Conservation (phyloP, 164 flowering plant genomes). For the Umbilicus rupestris region DNA sequence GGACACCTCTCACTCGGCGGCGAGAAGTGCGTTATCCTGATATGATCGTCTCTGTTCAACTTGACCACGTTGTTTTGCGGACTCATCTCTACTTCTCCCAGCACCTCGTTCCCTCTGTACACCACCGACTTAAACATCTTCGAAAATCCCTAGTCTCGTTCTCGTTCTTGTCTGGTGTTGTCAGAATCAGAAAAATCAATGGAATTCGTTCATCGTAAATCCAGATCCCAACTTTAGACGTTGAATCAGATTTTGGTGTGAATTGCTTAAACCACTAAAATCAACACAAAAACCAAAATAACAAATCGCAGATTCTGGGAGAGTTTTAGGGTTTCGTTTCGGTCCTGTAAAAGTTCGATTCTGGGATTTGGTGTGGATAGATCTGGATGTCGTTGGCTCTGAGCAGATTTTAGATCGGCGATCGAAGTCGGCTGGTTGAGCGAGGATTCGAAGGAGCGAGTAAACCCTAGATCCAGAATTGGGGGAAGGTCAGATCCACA, state of each 20-base stretch:
- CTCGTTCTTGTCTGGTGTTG: too few species aligned
- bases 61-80: constrained; percentile 23
- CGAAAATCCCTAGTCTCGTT: not conserved
- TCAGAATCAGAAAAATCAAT: not conserved
- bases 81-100: constrained; percentile 80
- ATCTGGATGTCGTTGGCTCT: not conserved
- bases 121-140: constrained; percentile 57
- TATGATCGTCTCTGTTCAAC: constrained; percentile 34
- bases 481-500: not conserved
- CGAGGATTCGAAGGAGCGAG: not conserved
- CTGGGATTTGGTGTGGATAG: not conserved
- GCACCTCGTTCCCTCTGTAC: constrained; percentile 54
- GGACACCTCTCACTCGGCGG: constrained; percentile 91
- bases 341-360: constrained; percentile 7
- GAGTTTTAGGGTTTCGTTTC: constrained; percentile 3
- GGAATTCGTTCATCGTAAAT: not conserved
- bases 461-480: constrained; percentile 5
- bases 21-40: constrained; percentile 63
- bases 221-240: constrained; percentile 3
- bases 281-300: not conserved
- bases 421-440: not conserved
- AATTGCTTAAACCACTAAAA: not conserved
- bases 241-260: not conserved
- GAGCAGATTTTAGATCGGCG: not conserved
- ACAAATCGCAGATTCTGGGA: not conserved